Evolutionary conservation across 2,329 filamentous ascomycete genomes (phyloP).

Genomic region (Tolypocladium album): DNA sequence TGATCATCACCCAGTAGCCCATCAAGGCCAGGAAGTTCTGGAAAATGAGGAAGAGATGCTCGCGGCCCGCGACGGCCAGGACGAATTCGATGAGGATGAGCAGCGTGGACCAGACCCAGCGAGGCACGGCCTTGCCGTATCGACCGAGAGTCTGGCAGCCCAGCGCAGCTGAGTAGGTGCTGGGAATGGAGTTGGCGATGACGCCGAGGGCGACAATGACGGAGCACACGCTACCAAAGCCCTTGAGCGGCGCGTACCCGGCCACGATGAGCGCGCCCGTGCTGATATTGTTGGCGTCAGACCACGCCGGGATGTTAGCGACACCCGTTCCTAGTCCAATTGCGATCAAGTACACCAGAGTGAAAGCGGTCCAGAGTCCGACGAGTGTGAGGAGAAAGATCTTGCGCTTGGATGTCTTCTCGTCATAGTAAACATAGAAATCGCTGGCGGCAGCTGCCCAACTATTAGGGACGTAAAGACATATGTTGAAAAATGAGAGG

Average conservation of each 20-base stretch:
- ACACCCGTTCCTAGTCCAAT: slow-evolving; percentile 42
- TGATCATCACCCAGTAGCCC: slow-evolving; percentile 44
- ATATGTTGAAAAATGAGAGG: slow-evolving; percentile 61
- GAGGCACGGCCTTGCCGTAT: slow-evolving; percentile 38
- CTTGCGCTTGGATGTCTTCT: slow-evolving; percentile 43
- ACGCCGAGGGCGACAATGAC: slow-evolving; percentile 44
- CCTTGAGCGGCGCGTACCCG: slow-evolving; percentile 40
- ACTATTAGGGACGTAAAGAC: slow-evolving; percentile 36
- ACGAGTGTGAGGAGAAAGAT: slow-evolving; percentile 60
- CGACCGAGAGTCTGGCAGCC: slow-evolving; percentile 50
- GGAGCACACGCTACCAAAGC: slow-evolving; percentile 46
- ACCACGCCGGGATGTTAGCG: slow-evolving; percentile 37
- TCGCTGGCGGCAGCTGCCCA: slow-evolving; percentile 70
- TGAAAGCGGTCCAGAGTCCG: slow-evolving; percentile 50
- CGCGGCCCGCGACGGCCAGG: slow-evolving; percentile 41
- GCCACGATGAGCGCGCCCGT: slow-evolving; percentile 46
- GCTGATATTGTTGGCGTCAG: slow-evolving; percentile 36
- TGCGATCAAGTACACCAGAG: slow-evolving; percentile 57
- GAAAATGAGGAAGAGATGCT: slow-evolving; percentile 41
- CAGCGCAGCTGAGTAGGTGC: slow-evolving; percentile 45
- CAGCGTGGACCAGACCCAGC: slow-evolving; percentile 42
- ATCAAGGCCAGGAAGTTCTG: slow-evolving; percentile 43
- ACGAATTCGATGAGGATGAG: slow-evolving; percentile 44
- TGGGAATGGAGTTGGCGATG: slow-evolving; percentile 44
- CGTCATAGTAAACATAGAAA: slow-evolving; percentile 71